These are phyloP conservation scores for Phytophthora sp. DNA, from an alignment of 352 stramenopile genomes.

Conservation along the genomic window DNA sequence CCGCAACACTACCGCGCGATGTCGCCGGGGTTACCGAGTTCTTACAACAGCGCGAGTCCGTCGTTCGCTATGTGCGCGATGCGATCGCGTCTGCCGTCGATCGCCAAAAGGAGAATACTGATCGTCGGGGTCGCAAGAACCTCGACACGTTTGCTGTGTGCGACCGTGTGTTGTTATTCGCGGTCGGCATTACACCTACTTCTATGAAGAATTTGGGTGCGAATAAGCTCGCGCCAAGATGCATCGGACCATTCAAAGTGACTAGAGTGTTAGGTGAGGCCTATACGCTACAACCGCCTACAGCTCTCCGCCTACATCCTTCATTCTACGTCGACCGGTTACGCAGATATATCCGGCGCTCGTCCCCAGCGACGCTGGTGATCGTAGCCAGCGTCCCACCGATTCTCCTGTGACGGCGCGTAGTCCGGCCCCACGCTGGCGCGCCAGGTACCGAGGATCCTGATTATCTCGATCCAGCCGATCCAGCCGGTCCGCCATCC, in stretches of 20 bases:
- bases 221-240: too few species aligned
- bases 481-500: neutral
- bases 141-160: slow-evolving; percentile 11
- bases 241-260: neutral
- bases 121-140: slow-evolving; percentile 18
- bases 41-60: neutral
- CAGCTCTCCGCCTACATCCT: neutral
- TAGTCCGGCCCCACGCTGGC: too few species aligned
- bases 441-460: neutral
- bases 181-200: neutral
- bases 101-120: slow-evolving; percentile 30
- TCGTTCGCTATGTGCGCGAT: slow-evolving; percentile 2
- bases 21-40: neutral
- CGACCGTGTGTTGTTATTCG: slow-evolving; percentile 25
- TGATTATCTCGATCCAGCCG: neutral
- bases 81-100: too few species aligned
- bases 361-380: neutral
- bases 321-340: neutral
- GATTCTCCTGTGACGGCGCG: too few species aligned
- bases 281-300: neutral
- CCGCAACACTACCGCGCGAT: neutral
- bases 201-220: neutral
- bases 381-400: neutral
- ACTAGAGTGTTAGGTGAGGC: neutral
- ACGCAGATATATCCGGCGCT: neutral